These are phyloP conservation scores for Oemleria cerasiformis DNA, from an alignment of 306 rosid species.

Conservation along the genomic window DNA sequence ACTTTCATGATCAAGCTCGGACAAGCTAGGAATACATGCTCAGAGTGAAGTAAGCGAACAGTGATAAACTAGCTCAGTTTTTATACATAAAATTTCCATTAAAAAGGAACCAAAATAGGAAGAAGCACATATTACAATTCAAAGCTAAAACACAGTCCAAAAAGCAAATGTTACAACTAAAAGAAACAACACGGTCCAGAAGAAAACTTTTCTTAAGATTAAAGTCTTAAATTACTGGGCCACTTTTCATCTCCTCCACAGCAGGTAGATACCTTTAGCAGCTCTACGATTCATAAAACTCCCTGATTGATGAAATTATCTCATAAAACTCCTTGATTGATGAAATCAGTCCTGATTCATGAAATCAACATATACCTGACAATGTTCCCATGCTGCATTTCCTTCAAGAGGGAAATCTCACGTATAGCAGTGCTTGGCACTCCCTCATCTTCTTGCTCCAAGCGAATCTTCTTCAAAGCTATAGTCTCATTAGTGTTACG, in stretches of 20 bases:
- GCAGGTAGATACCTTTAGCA: background rate
- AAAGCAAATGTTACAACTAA: background rate
- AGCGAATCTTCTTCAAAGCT: constrained; percentile 85
- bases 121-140: background rate
- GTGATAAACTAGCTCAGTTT: background rate
- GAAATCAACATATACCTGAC: constrained; percentile 50
- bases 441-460: constrained; percentile 92
- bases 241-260: background rate
- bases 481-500: constrained; percentile 70
- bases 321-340: constrained; percentile 1
- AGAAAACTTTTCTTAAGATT: background rate
- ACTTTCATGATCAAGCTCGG: background rate
- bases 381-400: constrained; percentile 89
- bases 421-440: constrained; percentile 93
- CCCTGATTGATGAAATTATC: background rate
- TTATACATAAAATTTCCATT: background rate
- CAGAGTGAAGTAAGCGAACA: background rate
- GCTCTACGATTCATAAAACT: constrained; percentile 1
- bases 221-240: constrained; percentile 1
- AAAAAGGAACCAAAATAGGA: background rate
- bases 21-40: background rate
- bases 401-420: constrained; percentile 83
- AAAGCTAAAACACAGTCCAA: background rate
- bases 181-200: background rate
- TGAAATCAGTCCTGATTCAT: background rate